A percentile compares a stretch with the other conserved stretches of the same genome.
phyloP scores from a whole-genome alignment of 495 filamentous ascomycete species.

The Thermothielavioides terrestris region DNA sequence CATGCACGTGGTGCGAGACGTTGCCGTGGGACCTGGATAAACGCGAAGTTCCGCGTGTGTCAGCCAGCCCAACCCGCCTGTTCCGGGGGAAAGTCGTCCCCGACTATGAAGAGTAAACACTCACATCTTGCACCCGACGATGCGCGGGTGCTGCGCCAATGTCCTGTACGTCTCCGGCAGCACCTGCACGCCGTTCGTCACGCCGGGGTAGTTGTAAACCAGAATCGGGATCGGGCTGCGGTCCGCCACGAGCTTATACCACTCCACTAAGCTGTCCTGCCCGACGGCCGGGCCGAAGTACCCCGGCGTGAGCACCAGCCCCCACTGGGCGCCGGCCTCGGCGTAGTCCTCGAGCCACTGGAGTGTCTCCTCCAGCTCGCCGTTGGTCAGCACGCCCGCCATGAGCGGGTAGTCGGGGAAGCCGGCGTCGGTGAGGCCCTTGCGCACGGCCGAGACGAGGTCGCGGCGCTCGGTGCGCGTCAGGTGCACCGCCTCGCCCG shows the following conservation, averaged over 20 bases:
- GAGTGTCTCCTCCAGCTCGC: slow-evolving; percentile 53
- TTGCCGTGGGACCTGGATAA: slow-evolving; percentile 48
- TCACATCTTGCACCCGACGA: slow-evolving; percentile 57
- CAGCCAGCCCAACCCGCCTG: neutral
- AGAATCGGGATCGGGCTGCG: slow-evolving; percentile 46
- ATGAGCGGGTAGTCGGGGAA: slow-evolving; percentile 57
- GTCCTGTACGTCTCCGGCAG: slow-evolving; percentile 45
- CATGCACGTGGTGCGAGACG: slow-evolving; percentile 51
- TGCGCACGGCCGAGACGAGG: slow-evolving; percentile 46
- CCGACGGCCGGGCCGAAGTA: slow-evolving; percentile 45
- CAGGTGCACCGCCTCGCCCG: slow-evolving; percentile 61
- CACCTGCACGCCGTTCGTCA: slow-evolving; percentile 52
- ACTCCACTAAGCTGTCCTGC: slow-evolving; percentile 43
- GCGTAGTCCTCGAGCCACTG: slow-evolving; percentile 48
- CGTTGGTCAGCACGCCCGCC: slow-evolving; percentile 56
- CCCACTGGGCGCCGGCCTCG: slow-evolving; percentile 55
- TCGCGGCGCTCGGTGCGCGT: slow-evolving; percentile 48
- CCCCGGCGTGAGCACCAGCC: slow-evolving; percentile 48
- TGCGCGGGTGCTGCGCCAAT: slow-evolving; percentile 49
- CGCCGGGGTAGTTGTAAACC: slow-evolving; percentile 60
- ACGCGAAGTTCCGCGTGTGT: too few relatives aligned
- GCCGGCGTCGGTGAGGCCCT: slow-evolving; percentile 46
- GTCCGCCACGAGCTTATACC: slow-evolving; percentile 48
- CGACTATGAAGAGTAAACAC: neutral
- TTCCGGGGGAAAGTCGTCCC: neutral